phyloP scores from a whole-genome alignment of 2,329 filamentous ascomycete genomes.

The Trichoderma sp. region DNA sequence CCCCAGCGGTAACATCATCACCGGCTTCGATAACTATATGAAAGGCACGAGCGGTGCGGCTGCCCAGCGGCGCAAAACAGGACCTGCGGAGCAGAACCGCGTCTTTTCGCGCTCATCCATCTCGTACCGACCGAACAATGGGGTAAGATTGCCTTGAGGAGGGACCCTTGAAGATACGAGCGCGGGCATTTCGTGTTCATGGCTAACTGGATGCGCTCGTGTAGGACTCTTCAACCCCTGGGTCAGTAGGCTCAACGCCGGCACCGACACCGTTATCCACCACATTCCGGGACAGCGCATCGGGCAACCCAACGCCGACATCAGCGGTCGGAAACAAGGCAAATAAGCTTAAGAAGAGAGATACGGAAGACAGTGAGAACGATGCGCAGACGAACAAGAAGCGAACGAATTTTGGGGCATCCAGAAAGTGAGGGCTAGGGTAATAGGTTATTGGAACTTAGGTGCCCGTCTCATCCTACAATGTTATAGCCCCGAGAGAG shows the following conservation, averaged over 20 bases:
- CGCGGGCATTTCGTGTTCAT: not conserved
- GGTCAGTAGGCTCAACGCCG: constrained; percentile 39
- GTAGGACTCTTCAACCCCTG: constrained; percentile 43
- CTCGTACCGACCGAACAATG: constrained; percentile 51
- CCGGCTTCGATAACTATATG: constrained; percentile 97
- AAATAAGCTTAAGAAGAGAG: constrained; percentile 54
- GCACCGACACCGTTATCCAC: constrained; percentile 54
- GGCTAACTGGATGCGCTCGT: not conserved
- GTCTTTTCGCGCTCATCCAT: constrained; percentile 69
- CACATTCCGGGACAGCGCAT: constrained; percentile 48
- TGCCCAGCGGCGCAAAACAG: constrained; percentile 61
- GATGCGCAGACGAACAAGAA: constrained; percentile 53
- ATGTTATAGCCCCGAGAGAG: not conserved
- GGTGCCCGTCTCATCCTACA: not conserved
- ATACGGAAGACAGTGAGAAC: constrained; percentile 57
- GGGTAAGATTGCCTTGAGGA: constrained; percentile 27
- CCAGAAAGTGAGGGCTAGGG: constrained; percentile 42
- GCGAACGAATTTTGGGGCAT: constrained; percentile 56
- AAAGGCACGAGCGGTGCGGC: constrained; percentile 71
- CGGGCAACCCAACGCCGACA: constrained; percentile 55
- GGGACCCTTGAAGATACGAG: not conserved
- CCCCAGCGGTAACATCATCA: constrained; percentile 88
- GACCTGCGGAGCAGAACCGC: constrained; percentile 65
- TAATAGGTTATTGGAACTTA: not conserved
- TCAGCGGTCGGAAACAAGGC: constrained; percentile 47